A percentile compares a stretch with the other conserved stretches of the same genome.
These are phyloP conservation scores for Avena insularis DNA, from an alignment of 176 grass and related monocot genomes.

Conservation along the genomic window DNA sequence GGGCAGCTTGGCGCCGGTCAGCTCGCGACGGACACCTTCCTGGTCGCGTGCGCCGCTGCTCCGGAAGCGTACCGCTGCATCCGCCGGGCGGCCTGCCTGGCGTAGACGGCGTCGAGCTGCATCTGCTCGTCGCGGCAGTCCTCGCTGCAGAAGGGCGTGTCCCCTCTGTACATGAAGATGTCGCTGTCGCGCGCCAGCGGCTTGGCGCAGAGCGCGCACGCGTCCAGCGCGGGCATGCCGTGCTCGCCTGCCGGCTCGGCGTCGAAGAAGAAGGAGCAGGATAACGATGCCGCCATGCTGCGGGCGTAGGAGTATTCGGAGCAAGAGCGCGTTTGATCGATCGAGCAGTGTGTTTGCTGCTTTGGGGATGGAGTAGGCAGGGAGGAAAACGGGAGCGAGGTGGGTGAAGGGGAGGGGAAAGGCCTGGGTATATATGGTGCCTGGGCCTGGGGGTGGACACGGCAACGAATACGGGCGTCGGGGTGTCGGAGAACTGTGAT, in stretches of 20 bases:
- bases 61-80: neutral
- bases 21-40: constrained; percentile 46
- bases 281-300: too few species aligned
- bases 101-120: constrained; percentile 34
- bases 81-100: neutral
- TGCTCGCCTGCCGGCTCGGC: neutral
- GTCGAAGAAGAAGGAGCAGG: too few species aligned
- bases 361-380: too few species aligned
- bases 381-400: too few species aligned
- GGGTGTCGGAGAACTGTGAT: too few species aligned
- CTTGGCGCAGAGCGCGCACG: constrained; percentile 66
- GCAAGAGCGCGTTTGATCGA: neutral
- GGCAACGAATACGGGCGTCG: neutral
- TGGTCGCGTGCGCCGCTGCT: neutral
- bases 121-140: constrained; percentile 59
- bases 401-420: too few species aligned
- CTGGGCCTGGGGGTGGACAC: neutral
- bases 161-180: constrained; percentile 88
- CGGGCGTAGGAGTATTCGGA: neutral
- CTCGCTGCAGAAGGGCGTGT: constrained; percentile 80
- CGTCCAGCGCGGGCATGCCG: constrained; percentile 41
- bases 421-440: neutral
- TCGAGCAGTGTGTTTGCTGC: too few species aligned
- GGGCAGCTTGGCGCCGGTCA: neutral
- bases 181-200: constrained; percentile 50